Evolutionary conservation across 1,284 basidiomycete species (phyloP).

Genomic region (Pseudozyma sp.): DNA sequence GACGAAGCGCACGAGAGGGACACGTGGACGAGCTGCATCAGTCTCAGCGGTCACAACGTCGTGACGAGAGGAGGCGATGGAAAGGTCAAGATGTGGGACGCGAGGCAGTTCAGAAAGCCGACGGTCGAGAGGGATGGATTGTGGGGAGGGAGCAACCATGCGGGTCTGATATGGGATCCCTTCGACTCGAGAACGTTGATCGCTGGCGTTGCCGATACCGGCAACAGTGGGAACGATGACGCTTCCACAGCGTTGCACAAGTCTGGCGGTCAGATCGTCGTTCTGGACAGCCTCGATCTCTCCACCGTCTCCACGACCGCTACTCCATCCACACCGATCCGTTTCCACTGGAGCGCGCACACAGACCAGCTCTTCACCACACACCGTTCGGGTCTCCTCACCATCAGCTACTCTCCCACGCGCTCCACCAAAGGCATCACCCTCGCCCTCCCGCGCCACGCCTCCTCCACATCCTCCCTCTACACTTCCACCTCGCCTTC

Average conservation of each 20-base stretch:
- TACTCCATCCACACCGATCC: conserved; percentile 17
- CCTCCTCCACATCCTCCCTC: conserved; percentile 7
- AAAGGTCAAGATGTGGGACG: conserved; percentile 95
- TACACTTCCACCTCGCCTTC: conserved; percentile 3
- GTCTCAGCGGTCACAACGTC: conserved; percentile 77
- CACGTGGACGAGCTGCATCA: conserved; percentile 82
- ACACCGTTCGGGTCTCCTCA: conserved; percentile 76
- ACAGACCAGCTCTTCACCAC: conserved; percentile 64
- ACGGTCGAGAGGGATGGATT: conserved; percentile 76
- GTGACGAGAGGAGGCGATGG: conserved; percentile 87
- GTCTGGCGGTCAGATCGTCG: conserved; percentile 38
- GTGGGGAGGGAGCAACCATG: conserved; percentile 85
- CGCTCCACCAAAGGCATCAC: conserved; percentile 91
- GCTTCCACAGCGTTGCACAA: neutral
- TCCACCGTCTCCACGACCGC: conserved; percentile 5
- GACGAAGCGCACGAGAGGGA: conserved; percentile 87
- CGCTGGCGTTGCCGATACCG: conserved; percentile 73
- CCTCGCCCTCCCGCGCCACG: conserved; percentile 75
- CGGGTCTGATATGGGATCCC: conserved; percentile 86
- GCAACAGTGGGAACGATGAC: neutral
- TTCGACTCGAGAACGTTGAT: conserved; percentile 88
- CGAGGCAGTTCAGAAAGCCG: conserved; percentile 87
- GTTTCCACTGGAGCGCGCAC: conserved; percentile 42
- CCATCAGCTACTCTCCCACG: conserved; percentile 87
- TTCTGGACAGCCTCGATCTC: conserved; percentile 35